Conservation (phyloP, 1,139 yeast species). For the Magnusiomyces paraingens region DNA sequence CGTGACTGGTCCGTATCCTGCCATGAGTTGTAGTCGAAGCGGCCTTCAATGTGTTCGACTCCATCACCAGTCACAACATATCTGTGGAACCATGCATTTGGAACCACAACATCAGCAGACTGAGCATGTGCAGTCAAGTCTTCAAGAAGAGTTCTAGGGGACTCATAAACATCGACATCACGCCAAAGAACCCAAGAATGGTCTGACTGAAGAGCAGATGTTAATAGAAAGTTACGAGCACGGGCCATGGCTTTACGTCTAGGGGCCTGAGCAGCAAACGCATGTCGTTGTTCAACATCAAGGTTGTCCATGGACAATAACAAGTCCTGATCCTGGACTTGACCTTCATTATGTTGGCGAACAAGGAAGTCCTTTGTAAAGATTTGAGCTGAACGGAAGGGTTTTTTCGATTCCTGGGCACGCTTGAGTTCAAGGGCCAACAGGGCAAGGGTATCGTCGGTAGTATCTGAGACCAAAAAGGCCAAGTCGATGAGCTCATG, state of each 20-base stretch:
- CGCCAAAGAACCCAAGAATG: conserved; percentile 80
- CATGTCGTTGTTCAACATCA: conserved; percentile 56
- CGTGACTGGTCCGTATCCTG: conserved; percentile 80
- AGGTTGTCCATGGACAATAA: conserved; percentile 54
- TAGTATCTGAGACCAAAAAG: conserved; percentile 57
- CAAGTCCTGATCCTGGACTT: conserved; percentile 80
- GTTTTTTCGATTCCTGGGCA: conserved; percentile 58
- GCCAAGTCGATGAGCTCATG: conserved; percentile 61
- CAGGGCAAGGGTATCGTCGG: conserved; percentile 56
- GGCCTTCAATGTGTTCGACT: conserved; percentile 71
- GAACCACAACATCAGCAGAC: conserved; percentile 67
- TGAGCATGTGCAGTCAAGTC: conserved; percentile 59
- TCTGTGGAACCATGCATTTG: conserved; percentile 87
- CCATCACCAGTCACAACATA: conserved; percentile 83
- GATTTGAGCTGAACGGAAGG: conserved; percentile 51
- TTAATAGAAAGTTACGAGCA: conserved; percentile 63
- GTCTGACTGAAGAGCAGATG: conserved; percentile 58
- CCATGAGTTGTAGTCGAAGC: conserved; percentile 88
- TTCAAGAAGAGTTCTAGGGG: conserved; percentile 54
- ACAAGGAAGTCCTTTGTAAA: conserved; percentile 67
- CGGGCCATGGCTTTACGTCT: conserved; percentile 67
- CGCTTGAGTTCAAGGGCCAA: conserved; percentile 41
- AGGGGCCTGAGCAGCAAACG: conserved; percentile 69
- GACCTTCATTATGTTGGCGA: conserved; percentile 60
- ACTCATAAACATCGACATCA: conserved; percentile 63